Evolutionary conservation across 768 basidiomycete genomes (phyloP).

Genomic region (Naganishia vishniacii): DNA sequence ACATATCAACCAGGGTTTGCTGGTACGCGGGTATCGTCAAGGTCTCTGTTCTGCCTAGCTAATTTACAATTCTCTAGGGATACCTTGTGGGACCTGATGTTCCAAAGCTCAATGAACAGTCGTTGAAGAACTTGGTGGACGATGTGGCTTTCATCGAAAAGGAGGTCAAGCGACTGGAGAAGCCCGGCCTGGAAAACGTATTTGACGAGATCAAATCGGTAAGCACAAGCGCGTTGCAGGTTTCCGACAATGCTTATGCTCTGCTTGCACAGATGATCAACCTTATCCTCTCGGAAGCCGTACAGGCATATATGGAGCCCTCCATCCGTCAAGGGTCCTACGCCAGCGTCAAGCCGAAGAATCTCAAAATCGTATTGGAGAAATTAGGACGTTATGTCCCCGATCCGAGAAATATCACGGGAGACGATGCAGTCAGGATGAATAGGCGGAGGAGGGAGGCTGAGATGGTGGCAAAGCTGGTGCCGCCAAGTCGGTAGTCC

Average conservation of each 20-base stretch:
- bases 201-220: slow-evolving; percentile 77
- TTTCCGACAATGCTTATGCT: background rate
- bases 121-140: slow-evolving; percentile 73
- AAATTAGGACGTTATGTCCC: slow-evolving; percentile 38
- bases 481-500: background rate
- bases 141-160: slow-evolving; percentile 84
- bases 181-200: slow-evolving; percentile 62
- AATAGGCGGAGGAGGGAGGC: slow-evolving; percentile 41
- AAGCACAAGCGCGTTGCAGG: slow-evolving; percentile 57
- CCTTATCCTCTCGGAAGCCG: slow-evolving; percentile 65
- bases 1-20: slow-evolving; percentile 78
- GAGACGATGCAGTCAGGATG: slow-evolving; percentile 33
- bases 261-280: slow-evolving; percentile 39
- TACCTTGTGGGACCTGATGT: slow-evolving; percentile 73
- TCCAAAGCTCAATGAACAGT: slow-evolving; percentile 77
- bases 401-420: slow-evolving; percentile 23
- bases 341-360: slow-evolving; percentile 39
- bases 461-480: slow-evolving; percentile 39
- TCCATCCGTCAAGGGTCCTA: slow-evolving; percentile 44
- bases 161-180: slow-evolving; percentile 71
- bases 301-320: slow-evolving; percentile 74
- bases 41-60: background rate
- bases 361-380: slow-evolving; percentile 42
- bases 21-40: slow-evolving; percentile 57
- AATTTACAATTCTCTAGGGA: slow-evolving; percentile 52